A percentile compares a stretch with the other conserved stretches of the same genome.
Conservation (phyloP, 345 rosid species). For the Noccaea bulbosa region DNA sequence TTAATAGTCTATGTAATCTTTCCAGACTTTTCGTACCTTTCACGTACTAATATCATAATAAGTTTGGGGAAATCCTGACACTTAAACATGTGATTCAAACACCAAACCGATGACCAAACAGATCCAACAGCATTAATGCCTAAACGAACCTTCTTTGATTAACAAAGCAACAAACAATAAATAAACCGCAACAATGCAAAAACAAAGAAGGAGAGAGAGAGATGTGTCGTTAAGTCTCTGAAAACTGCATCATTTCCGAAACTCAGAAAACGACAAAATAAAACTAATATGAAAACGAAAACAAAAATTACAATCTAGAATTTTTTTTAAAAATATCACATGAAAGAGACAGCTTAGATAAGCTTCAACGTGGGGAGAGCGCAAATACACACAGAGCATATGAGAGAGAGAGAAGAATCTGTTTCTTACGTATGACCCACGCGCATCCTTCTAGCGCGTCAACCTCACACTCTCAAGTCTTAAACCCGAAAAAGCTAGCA, state of each 20-base stretch:
- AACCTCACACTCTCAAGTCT: constrained; percentile 5
- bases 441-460: constrained; percentile 28
- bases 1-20: constrained; percentile 3
- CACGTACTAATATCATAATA: constrained; percentile 33
- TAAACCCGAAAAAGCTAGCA: neutral
- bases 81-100: constrained; percentile 21
- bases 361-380: constrained; percentile 47
- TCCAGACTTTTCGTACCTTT: constrained; percentile 26
- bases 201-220: neutral
- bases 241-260: constrained; percentile 41
- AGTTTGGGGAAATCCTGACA: constrained; percentile 24
- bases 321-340: constrained; percentile 13
- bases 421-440: constrained; percentile 27
- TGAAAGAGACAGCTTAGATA: constrained; percentile 48
- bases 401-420: constrained; percentile 7
- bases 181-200: neutral
- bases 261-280: constrained; percentile 39
- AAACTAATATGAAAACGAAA: neutral
- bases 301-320: neutral
- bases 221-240: constrained; percentile 30
- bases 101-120: constrained; percentile 12
- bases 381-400: constrained; percentile 40
- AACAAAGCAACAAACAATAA: constrained; percentile 22
- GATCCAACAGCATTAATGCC: constrained; percentile 19
- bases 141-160: constrained; percentile 42